Conservation (phyloP, 2,329 filamentous ascomycete genomes). For the Microdochium trichocladiopsis region DNA sequence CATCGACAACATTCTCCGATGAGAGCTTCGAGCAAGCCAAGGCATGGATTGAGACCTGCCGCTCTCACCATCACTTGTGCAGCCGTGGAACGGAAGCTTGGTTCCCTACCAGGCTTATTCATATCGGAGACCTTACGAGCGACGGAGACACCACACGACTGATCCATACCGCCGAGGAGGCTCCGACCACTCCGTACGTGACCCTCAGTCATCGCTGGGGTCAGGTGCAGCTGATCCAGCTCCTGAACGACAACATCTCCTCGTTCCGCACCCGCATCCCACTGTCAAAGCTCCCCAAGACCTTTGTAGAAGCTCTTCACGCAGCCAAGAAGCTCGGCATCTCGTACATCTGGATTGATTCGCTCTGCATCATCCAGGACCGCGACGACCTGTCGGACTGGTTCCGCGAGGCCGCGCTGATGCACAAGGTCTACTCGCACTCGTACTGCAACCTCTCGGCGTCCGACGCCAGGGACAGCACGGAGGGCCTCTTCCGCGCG, state of each 20-base stretch:
- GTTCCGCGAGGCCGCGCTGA: slow-evolving; percentile 12
- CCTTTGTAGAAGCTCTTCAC: slow-evolving; percentile 17
- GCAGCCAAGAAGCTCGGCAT: slow-evolving; percentile 14
- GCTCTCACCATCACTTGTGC: not conserved
- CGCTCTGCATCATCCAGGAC: slow-evolving; percentile 21
- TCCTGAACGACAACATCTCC: slow-evolving; percentile 4
- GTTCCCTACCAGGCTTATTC: not conserved
- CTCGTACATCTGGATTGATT: slow-evolving; percentile 23
- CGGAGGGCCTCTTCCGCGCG: not conserved
- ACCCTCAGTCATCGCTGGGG: slow-evolving; percentile 8
- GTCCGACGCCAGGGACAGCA: not conserved
- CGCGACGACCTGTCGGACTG: slow-evolving; percentile 13
- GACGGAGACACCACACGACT: not conserved
- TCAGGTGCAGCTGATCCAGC: not conserved
- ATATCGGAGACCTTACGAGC: not conserved
- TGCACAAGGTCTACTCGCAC: slow-evolving; percentile 10
- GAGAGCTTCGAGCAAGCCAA: not conserved
- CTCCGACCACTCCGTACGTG: not conserved
- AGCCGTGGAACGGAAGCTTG: not conserved
- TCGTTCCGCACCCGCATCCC: slow-evolving; percentile 1
- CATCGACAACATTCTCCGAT: not conserved
- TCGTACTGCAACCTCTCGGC: slow-evolving; percentile 10
- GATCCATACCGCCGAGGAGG: not conserved
- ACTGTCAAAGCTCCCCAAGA: slow-evolving; percentile 7
- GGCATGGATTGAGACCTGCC: slow-evolving; percentile 4